Conservation (phyloP, 208 protist genomes). For the Crithidia fasciculata region DNA sequence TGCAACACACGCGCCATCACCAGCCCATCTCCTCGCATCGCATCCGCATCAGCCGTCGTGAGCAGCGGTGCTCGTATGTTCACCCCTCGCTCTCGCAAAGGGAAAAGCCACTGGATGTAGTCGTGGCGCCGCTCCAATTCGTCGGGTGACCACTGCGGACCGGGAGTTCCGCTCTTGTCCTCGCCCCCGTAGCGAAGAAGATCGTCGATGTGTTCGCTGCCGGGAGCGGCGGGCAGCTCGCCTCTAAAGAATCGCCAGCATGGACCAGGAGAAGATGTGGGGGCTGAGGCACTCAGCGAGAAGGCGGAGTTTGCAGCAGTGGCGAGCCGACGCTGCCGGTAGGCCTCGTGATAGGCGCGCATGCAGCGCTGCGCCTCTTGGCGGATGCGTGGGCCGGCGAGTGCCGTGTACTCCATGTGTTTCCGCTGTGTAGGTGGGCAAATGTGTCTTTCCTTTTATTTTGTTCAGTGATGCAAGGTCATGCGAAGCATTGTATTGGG, state of each 20-base stretch:
- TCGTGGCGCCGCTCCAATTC: conserved; percentile 67
- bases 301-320: background rate
- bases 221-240: conserved; percentile 15
- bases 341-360: conserved; percentile 8
- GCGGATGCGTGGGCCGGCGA: background rate
- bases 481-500: too few relatives aligned
- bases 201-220: conserved; percentile 48
- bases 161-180: background rate
- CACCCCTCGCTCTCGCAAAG: conserved; percentile 69
- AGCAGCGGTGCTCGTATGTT: conserved; percentile 73
- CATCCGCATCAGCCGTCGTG: conserved; percentile 43
- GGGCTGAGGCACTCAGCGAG: background rate
- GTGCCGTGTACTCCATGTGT: conserved; percentile 6
- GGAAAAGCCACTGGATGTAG: conserved; percentile 87
- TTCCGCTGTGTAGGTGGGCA: background rate
- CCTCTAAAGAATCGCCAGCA: conserved; percentile 24
- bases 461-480: too few relatives aligned
- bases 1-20: conserved; percentile 47
- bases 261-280: background rate
- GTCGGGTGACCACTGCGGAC: conserved; percentile 18
- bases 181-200: conserved; percentile 37
- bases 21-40: conserved; percentile 45
- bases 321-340: background rate
- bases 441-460: background rate
- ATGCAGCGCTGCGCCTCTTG: conserved; percentile 19